Evolutionary conservation across 352 stramenopile species (phyloP).

Genomic region (Aphanomyces astaci): DNA sequence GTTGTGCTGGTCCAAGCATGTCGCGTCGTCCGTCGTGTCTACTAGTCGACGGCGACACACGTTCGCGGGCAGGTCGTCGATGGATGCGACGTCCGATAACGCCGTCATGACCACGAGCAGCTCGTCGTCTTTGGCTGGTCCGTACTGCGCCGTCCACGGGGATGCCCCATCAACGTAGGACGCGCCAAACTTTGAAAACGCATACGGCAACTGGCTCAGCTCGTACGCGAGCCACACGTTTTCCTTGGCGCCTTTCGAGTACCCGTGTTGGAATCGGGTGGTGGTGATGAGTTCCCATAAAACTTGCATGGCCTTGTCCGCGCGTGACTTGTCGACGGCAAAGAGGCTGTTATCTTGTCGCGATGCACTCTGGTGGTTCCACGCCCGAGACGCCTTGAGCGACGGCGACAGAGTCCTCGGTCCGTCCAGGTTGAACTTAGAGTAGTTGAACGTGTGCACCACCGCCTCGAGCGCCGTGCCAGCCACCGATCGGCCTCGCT

Average conservation of each 20-base stretch:
- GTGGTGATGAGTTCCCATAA: constrained; percentile 59
- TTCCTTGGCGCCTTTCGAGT: constrained; percentile 47
- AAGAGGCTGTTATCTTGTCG: constrained; percentile 64
- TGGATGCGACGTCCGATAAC: no score
- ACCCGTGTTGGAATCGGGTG: constrained; percentile 47
- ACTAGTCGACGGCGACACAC: no score
- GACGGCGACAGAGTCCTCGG: constrained; percentile 21
- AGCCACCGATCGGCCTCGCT: background rate
- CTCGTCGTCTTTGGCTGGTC: no score
- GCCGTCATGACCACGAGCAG: no score
- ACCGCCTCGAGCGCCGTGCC: background rate
- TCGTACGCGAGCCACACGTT: constrained; percentile 43
- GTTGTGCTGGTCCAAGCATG: no score
- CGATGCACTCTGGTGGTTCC: constrained; percentile 36
- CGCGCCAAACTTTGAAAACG: constrained; percentile 38
- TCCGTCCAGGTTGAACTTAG: constrained; percentile 13
- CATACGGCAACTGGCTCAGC: constrained; percentile 38
- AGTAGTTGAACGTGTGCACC: constrained; percentile 14
- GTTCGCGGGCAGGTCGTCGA: no score
- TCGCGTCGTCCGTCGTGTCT: no score
- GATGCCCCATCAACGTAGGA: no score
- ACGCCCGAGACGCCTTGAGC: constrained; percentile 39
- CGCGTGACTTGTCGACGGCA: constrained; percentile 47
- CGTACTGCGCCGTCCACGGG: no score
- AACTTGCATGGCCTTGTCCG: constrained; percentile 40